Evolutionary conservation across 1,284 basidiomycete species (phyloP).

Genomic region (Rhodotorula sp.): DNA sequence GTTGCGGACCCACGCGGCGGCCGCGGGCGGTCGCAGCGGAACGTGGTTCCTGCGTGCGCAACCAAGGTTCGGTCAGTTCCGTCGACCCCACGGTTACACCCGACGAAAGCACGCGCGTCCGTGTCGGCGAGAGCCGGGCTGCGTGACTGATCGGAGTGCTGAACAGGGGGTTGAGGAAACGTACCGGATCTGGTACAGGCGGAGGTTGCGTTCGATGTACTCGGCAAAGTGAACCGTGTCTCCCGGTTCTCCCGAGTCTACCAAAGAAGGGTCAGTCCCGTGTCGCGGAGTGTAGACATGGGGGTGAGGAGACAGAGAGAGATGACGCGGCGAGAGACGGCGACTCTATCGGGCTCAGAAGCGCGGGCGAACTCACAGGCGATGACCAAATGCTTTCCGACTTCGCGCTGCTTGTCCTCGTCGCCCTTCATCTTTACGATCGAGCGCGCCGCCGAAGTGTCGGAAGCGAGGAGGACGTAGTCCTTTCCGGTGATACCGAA

Average conservation of each 20-base stretch:
- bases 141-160: background rate
- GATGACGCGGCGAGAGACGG: background rate
- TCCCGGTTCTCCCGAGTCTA: constrained; percentile 57
- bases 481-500: constrained; percentile 72
- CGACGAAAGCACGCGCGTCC: no score
- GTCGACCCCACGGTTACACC: background rate
- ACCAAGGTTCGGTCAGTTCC: background rate
- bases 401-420: constrained; percentile 93
- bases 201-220: constrained; percentile 91
- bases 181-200: constrained; percentile 90
- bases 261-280: background rate
- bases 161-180: constrained; percentile 34
- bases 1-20: constrained; percentile 91
- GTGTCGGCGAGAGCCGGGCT: no score
- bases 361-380: constrained; percentile 62
- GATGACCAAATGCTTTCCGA: constrained; percentile 92
- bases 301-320: background rate
- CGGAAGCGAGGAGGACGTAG: constrained; percentile 86
- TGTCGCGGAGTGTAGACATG: constrained; percentile 1
- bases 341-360: no score
- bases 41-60: constrained; percentile 60
- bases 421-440: constrained; percentile 98
- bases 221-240: constrained; percentile 98
- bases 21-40: constrained; percentile 82
- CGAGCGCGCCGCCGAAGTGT: constrained; percentile 82